Conservation (phyloP, 2,329 filamentous ascomycete species). For the Lasiodiplodia citricola region DNA sequence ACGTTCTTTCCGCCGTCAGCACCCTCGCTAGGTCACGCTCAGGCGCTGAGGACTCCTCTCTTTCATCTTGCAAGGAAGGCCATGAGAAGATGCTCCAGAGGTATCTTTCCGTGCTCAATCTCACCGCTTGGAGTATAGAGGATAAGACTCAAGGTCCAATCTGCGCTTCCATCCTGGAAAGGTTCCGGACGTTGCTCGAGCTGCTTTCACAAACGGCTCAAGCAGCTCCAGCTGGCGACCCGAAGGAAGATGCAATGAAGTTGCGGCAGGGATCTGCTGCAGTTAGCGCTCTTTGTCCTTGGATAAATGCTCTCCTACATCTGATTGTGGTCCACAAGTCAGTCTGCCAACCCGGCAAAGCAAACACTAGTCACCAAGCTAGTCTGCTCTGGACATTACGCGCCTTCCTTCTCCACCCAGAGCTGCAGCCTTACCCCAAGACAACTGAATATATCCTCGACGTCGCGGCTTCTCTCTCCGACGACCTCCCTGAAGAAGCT, state of each 20-base stretch:
- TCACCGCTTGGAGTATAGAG: slow-evolving; percentile 33
- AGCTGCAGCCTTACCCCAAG: slow-evolving; percentile 41
- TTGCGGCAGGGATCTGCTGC: slow-evolving; percentile 3
- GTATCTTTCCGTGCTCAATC: slow-evolving; percentile 42
- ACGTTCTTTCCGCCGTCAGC: slow-evolving; percentile 40
- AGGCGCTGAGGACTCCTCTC: slow-evolving; percentile 13
- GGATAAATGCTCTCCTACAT: slow-evolving; percentile 45
- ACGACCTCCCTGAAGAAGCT: slow-evolving; percentile 46
- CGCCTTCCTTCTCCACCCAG: slow-evolving; percentile 44
- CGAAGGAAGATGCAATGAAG: slow-evolving; percentile 12
- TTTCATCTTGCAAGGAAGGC: slow-evolving; percentile 21
- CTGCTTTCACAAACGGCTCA: slow-evolving; percentile 29
- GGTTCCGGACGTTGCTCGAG: slow-evolving; percentile 39
- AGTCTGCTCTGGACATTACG: slow-evolving; percentile 43
- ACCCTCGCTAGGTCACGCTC: slow-evolving; percentile 20
- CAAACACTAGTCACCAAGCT: slow-evolving; percentile 35
- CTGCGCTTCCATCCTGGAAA: slow-evolving; percentile 38
- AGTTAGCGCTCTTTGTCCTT: slow-evolving; percentile 11
- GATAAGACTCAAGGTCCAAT: slow-evolving; percentile 34
- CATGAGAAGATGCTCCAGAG: slow-evolving; percentile 36
- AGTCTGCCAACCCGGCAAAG: slow-evolving; percentile 33
- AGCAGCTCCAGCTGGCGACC: not conserved
- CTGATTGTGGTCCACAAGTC: slow-evolving; percentile 46
- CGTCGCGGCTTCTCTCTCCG: slow-evolving; percentile 48
- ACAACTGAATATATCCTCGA: slow-evolving; percentile 52